Conservation (phyloP, 768 basidiomycete species). For the Dioszegia crocea region DNA sequence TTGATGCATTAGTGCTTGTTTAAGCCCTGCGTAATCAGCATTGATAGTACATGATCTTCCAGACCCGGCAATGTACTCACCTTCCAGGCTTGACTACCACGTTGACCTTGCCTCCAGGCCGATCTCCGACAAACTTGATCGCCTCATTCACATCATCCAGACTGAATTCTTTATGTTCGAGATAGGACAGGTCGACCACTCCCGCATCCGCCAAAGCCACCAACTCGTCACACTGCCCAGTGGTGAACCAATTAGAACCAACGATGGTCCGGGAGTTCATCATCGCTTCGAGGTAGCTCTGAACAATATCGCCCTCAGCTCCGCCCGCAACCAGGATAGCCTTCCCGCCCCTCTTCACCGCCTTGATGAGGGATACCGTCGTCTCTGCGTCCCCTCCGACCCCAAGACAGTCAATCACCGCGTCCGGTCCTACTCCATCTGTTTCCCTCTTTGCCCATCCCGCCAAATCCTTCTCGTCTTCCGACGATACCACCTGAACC, state of each 20-base stretch:
- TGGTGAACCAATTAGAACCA: conserved; percentile 15
- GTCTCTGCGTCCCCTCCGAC: conserved; percentile 13
- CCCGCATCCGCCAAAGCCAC: conserved; percentile 9
- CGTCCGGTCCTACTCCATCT: conserved; percentile 10
- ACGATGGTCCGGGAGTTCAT: neutral
- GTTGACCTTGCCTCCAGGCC: conserved; percentile 22
- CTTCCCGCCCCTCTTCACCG: conserved; percentile 10
- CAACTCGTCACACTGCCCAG: conserved; percentile 14
- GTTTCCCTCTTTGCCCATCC: conserved; percentile 16
- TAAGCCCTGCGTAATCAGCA: no score
- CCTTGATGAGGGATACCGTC: conserved; percentile 4
- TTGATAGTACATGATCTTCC: no score
- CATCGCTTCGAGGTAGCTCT: conserved; percentile 16
- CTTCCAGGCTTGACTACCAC: conserved; percentile 11
- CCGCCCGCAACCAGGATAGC: conserved; percentile 15
- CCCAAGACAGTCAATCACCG: conserved; percentile 16
- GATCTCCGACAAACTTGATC: conserved; percentile 12
- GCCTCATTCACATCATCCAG: conserved; percentile 21
- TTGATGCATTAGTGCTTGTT: no score
- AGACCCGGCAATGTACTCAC: neutral
- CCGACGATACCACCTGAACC: conserved; percentile 5
- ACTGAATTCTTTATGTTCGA: conserved; percentile 10
- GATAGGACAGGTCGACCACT: conserved; percentile 16
- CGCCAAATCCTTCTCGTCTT: conserved; percentile 12
- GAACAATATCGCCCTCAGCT: conserved; percentile 8